A percentile compares a stretch with the other conserved stretches of the same genome.
phyloP scores from a whole-genome alignment of 2,329 filamentous ascomycete genomes.

The Claviceps sp. region DNA sequence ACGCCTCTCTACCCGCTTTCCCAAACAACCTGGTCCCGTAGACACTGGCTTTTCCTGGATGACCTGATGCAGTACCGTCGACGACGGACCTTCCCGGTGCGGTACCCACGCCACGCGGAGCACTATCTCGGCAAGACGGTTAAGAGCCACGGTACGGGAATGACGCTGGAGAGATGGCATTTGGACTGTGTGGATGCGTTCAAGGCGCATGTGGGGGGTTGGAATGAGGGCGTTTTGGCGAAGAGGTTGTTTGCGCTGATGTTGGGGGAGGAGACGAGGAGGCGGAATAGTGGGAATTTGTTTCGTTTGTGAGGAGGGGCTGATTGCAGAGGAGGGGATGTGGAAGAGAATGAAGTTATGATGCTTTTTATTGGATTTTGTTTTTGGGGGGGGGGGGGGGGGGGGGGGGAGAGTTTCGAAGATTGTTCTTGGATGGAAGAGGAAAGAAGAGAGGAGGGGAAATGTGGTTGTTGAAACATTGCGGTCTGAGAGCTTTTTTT shows the following conservation, averaged over 20 bases:
- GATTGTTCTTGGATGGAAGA: too few relatives aligned
- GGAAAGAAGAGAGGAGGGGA: too few relatives aligned
- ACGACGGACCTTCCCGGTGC: constrained; percentile 21
- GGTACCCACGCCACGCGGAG: constrained; percentile 16
- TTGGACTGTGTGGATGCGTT: constrained; percentile 45
- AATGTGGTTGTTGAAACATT: too few relatives aligned
- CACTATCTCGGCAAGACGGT: constrained; percentile 36
- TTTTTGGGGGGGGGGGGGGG: too few relatives aligned
- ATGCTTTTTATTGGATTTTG: too few relatives aligned
- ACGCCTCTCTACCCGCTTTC: constrained; percentile 19
- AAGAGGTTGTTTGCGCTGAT: constrained; percentile 41
- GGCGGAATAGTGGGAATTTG: background rate
- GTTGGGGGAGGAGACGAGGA: constrained; percentile 31
- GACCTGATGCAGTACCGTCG: constrained; percentile 36
- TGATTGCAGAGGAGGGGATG: too few relatives aligned
- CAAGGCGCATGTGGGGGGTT: constrained; percentile 30
- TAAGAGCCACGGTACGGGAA: constrained; percentile 28
- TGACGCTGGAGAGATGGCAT: constrained; percentile 42
- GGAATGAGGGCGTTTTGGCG: constrained; percentile 34
- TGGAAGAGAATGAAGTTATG: too few relatives aligned
- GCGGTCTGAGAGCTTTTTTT: too few relatives aligned
- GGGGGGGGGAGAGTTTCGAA: too few relatives aligned
- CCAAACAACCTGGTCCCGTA: constrained; percentile 31
- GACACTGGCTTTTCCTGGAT: constrained; percentile 42
- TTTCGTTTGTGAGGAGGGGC: too few relatives aligned